Conservation (phyloP, 371 early-diverging fungal genomes). For the Mucor racemosus region DNA sequence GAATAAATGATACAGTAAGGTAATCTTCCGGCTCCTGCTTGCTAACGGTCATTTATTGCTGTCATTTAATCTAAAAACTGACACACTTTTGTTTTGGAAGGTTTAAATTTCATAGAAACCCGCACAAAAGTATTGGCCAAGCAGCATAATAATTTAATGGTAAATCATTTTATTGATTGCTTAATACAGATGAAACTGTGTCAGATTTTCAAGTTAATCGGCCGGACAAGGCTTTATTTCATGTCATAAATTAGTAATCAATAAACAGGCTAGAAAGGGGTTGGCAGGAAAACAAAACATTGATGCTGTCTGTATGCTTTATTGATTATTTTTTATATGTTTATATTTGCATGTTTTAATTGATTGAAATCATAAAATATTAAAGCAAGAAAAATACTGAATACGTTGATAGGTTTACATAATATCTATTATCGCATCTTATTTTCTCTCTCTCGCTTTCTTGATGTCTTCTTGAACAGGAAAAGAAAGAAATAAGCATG, state of each 20-base stretch:
- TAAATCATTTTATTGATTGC: neutral
- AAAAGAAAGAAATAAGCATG: too few relatives aligned
- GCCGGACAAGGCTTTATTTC: neutral
- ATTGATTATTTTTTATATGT: too few relatives aligned
- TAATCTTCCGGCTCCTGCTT: neutral
- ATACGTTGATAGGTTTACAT: too few relatives aligned
- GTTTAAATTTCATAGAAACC: neutral
- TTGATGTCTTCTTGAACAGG: too few relatives aligned
- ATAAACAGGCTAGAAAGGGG: neutral
- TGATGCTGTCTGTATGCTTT: too few relatives aligned
- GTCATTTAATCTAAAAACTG: neutral
- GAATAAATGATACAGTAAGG: neutral
- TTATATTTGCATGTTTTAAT: too few relatives aligned
- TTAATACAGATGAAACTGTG: neutral
- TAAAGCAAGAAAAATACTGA: too few relatives aligned
- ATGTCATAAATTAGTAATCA: neutral
- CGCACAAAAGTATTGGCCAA: neutral
- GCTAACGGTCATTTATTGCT: neutral
- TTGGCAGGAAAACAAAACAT: neutral
- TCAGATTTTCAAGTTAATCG: neutral
- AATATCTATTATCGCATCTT: too few relatives aligned
- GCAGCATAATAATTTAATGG: neutral
- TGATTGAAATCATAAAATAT: too few relatives aligned
- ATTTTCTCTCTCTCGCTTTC: too few relatives aligned
- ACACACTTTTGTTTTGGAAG: neutral